A percentile compares a stretch with the other conserved stretches of the same genome.
Conservation (phyloP, 2,329 filamentous ascomycete species). For the Ophiosphaerella narmari region DNA sequence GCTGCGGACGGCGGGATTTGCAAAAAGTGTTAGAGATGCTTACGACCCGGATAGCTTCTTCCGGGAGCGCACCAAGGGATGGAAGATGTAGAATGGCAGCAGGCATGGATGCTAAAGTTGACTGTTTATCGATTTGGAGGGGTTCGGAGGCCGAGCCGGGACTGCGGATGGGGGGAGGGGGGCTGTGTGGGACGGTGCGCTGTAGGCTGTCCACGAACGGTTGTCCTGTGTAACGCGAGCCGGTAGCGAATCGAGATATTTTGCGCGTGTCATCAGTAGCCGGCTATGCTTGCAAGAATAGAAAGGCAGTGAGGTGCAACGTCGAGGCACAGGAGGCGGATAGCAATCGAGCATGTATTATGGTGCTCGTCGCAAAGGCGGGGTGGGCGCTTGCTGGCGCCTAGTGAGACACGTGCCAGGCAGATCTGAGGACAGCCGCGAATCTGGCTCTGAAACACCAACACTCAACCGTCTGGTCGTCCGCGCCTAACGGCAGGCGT, state of each 20-base stretch:
- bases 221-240: constrained; percentile 9
- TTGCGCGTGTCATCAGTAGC: constrained; percentile 5
- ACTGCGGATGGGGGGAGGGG: constrained; percentile 18
- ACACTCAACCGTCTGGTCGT: constrained; percentile 12
- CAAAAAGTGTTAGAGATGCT: constrained; percentile 38
- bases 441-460: constrained; percentile 21
- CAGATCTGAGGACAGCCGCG: background rate
- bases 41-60: constrained; percentile 51
- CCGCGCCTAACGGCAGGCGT: constrained; percentile 20
- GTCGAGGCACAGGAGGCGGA: too few species aligned
- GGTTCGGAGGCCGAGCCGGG: constrained; percentile 24
- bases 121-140: constrained; percentile 17
- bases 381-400: constrained; percentile 19
- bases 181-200: constrained; percentile 12
- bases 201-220: constrained; percentile 11
- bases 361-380: too few species aligned
- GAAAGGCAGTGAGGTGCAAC: background rate
- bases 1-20: constrained; percentile 39
- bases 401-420: too few species aligned
- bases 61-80: constrained; percentile 48
- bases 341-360: too few species aligned
- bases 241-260: background rate
- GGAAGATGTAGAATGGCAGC: constrained; percentile 31
- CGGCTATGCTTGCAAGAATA: constrained; percentile 7
- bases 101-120: constrained; percentile 7